Evolutionary conservation across 2,329 filamentous ascomycete species (phyloP).

Genomic region (Aspergillus floridensis): DNA sequence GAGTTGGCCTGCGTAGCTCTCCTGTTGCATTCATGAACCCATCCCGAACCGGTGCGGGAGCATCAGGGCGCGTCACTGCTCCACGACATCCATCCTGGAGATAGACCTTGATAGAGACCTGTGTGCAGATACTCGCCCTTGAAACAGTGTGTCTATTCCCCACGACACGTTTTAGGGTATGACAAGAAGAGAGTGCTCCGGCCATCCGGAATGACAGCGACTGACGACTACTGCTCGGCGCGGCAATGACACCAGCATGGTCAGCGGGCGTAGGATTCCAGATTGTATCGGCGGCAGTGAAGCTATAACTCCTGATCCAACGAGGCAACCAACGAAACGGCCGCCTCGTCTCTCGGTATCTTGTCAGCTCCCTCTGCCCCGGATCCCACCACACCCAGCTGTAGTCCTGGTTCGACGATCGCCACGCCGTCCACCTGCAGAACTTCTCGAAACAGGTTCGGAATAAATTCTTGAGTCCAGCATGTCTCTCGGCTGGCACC

Average conservation of each 20-base stretch:
- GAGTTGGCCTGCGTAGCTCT: not conserved
- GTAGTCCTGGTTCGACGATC: slow-evolving; percentile 35
- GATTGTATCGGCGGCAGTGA: slow-evolving; percentile 24
- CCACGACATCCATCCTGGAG: not conserved
- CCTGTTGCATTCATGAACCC: not conserved
- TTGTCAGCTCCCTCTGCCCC: slow-evolving; percentile 23
- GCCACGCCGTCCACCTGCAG: slow-evolving; percentile 33
- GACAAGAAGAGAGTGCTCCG: slow-evolving; percentile 5
- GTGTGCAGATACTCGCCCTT: not conserved
- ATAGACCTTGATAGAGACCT: not conserved
- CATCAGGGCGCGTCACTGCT: not conserved
- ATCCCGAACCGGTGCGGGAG: not conserved
- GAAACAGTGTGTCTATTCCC: not conserved
- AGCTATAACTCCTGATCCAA: slow-evolving; percentile 28
- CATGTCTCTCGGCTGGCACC: slow-evolving; percentile 33
- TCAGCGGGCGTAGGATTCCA: slow-evolving; percentile 22
- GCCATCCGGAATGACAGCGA: slow-evolving; percentile 4
- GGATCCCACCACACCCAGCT: slow-evolving; percentile 45
- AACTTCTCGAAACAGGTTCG: slow-evolving; percentile 21
- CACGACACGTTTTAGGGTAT: not conserved
- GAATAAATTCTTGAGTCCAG: slow-evolving; percentile 28
- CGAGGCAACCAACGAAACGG: slow-evolving; percentile 25
- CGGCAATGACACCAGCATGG: not conserved
- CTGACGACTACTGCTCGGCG: not conserved
- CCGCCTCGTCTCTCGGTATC: slow-evolving; percentile 18